Evolutionary conservation across 2,329 filamentous ascomycete genomes (phyloP).

Genomic region (Hypoxylon sp.): DNA sequence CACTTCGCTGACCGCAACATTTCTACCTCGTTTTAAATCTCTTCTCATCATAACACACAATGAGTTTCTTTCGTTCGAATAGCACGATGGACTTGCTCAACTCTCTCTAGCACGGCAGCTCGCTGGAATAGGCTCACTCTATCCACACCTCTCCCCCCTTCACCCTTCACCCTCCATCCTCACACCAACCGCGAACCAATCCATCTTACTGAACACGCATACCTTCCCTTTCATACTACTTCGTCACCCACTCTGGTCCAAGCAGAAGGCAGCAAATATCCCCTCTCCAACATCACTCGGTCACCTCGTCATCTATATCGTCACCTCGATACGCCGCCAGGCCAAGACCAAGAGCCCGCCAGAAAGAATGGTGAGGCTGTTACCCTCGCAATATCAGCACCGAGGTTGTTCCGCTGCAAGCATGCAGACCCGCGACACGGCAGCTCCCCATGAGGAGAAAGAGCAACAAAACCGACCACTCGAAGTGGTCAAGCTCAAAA

Average conservation of each 20-base stretch:
- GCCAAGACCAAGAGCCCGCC: constrained; percentile 1
- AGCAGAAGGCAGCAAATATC: neutral
- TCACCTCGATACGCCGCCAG: constrained; percentile 12
- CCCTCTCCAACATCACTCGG: neutral
- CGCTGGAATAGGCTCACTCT: too few species aligned
- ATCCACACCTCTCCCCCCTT: too few species aligned
- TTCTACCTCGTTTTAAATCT: too few species aligned
- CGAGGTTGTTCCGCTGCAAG: neutral
- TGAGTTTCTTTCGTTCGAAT: too few species aligned
- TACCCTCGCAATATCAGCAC: constrained; percentile 1
- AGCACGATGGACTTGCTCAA: too few species aligned
- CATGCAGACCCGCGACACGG: constrained; percentile 1
- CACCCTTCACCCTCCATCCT: too few species aligned
- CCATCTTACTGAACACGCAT: neutral
- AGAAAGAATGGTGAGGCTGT: constrained; percentile 7
- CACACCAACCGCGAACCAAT: too few species aligned
- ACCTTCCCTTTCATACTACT: neutral
- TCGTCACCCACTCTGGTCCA: neutral
- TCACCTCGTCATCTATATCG: neutral
- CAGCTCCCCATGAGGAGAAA: constrained; percentile 8
- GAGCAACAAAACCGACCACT: neutral
- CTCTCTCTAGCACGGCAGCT: too few species aligned
- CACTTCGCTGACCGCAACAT: too few species aligned
- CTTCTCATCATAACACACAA: too few species aligned
- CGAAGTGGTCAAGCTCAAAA: constrained; percentile 5